Evolutionary conservation across 2,329 filamentous ascomycete genomes (phyloP), one percentile per base, ranked within the genome.

Genomic region (Ceratocystis alfenasii): DNA sequence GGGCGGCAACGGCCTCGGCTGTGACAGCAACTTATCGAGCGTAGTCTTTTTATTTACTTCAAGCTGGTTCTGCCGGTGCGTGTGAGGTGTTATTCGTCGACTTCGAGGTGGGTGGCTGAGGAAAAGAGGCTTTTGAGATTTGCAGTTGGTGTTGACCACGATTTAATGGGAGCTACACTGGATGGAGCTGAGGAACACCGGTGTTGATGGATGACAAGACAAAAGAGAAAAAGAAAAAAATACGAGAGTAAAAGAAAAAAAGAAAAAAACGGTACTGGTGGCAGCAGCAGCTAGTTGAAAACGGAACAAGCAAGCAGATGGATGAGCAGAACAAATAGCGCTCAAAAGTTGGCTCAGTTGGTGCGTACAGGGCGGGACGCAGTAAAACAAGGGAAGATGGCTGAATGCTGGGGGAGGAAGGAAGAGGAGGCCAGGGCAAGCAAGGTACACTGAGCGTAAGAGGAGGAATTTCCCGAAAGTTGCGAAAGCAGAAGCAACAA

Each of bases 201-300:
- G 36, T 41, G 8, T 41, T 41, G 10, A 41, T 41, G 36, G 48
- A 53, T 53, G 20, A 25, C 48, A 53, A 25, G 48, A 15, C 48
- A 15, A 20, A 8, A n/a, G 46, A 50, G 48, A 7, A n/a, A 36
- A 63, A 17, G 12, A 30, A 48, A 45, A 17, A 62, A 62, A 59
- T 45, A 46, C 22, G 15, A 61, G 33, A 55, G 20, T 22, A 64
- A 22, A 64, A n/a, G 20, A 48, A 53, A 53, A 53, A 63, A 15
- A 33, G 25, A 20, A 45, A 45, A 65, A 65, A 55, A 59, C 63
- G 59, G 36, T 41, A 4, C 36, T 41, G 10, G 36, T 41, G 36
- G 36, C 36, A 41, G 36, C 8, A 65, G 46, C 50, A 30, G 67
- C 57, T 65, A n/a, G 25, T 41, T 44, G 50, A 28, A 57, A 64